Conservation (phyloP, 2,329 filamentous ascomycete species). For the Fusarium piperis region DNA sequence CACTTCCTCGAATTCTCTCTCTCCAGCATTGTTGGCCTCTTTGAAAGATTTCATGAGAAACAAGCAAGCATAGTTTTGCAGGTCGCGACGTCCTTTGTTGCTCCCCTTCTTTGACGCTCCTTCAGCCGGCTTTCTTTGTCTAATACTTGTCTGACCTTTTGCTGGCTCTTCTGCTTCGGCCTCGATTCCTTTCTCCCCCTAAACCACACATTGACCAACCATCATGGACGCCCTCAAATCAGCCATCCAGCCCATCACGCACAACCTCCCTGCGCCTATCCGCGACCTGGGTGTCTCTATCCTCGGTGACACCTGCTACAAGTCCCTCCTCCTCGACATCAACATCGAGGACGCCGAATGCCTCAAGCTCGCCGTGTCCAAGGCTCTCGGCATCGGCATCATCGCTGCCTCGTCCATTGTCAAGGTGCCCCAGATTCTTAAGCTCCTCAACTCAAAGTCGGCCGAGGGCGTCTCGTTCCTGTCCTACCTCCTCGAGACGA, state of each 20-base stretch:
- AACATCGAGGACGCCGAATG: slow-evolving; percentile 81
- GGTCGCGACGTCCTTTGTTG: slow-evolving; percentile 18
- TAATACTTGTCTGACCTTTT: background rate
- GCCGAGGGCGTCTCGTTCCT: slow-evolving; percentile 88
- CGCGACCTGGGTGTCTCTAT: slow-evolving; percentile 80
- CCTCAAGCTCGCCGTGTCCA: slow-evolving; percentile 89
- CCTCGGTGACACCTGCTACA: slow-evolving; percentile 86
- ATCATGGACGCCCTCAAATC: slow-evolving; percentile 71
- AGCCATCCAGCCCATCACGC: slow-evolving; percentile 74
- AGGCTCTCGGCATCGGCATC: slow-evolving; percentile 92
- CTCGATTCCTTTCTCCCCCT: background rate
- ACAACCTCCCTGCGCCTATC: slow-evolving; percentile 78
- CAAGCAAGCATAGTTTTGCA: slow-evolving; percentile 8
- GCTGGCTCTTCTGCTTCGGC: background rate
- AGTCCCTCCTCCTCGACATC: slow-evolving; percentile 84
- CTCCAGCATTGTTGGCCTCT: slow-evolving; percentile 38
- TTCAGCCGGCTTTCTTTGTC: slow-evolving; percentile 17
- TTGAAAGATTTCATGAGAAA: slow-evolving; percentile 8
- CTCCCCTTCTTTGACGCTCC: slow-evolving; percentile 28
- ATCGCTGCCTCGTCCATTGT: slow-evolving; percentile 90
- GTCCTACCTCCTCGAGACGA: slow-evolving; percentile 91
- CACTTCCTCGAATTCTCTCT: slow-evolving; percentile 20
- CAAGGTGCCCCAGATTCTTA: slow-evolving; percentile 96
- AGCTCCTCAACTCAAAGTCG: slow-evolving; percentile 83
- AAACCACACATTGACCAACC: background rate